Conservation (phyloP, 192 early-diverging fungal species). For the Spizellomyces punctatus region DNA sequence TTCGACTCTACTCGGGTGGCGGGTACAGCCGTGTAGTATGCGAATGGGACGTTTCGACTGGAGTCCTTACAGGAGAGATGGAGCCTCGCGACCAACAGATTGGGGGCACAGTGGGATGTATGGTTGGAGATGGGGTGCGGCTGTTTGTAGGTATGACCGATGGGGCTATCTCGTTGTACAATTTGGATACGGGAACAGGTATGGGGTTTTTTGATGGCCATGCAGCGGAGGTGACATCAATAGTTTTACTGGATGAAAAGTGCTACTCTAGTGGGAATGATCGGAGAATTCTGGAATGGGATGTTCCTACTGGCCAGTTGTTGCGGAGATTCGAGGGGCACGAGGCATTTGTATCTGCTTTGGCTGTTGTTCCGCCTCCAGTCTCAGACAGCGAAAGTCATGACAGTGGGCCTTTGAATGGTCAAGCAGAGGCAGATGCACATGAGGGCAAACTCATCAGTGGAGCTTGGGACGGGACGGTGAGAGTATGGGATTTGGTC, state of each 20-base stretch:
- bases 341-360: conserved; percentile 2
- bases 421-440: neutral
- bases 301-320: conserved; percentile 18
- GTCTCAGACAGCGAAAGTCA: neutral
- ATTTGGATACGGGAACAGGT: conserved; percentile 16
- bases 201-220: conserved; percentile 20
- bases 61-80: conserved; percentile 12
- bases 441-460: conserved; percentile 15
- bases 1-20: conserved; percentile 19
- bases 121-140: conserved; percentile 20
- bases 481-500: conserved; percentile 27
- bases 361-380: conserved; percentile 2
- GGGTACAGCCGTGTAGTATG: conserved; percentile 12
- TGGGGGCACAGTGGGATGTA: conserved; percentile 13
- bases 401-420: neutral
- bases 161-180: conserved; percentile 29
- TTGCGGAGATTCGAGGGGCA: conserved; percentile 32
- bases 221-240: conserved; percentile 3
- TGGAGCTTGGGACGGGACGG: conserved; percentile 20
- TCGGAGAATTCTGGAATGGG: conserved; percentile 26
- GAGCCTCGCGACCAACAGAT: neutral
- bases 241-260: neutral
- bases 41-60: conserved; percentile 7
- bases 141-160: conserved; percentile 34
- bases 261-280: conserved; percentile 29